A percentile compares a stretch with the other conserved stretches of the same genome.
phyloP scores from a whole-genome alignment of 148 eudicot genomes.

The Diospyros kaki region DNA sequence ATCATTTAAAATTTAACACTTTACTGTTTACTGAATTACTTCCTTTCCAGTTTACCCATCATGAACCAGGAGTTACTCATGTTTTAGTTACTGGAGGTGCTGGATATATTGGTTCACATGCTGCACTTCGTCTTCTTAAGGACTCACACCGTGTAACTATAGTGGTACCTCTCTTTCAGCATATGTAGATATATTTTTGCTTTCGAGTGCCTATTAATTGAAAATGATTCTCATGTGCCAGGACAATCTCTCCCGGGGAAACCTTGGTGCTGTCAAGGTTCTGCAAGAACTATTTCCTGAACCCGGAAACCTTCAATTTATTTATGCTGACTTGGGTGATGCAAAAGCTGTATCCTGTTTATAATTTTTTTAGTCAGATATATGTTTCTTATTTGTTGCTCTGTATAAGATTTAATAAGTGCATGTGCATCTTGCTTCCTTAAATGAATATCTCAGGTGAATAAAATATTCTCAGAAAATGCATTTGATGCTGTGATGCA shows the following conservation, averaged over 20 bases:
- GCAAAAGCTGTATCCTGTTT: conserved; percentile 62
- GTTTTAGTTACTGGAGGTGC: conserved; percentile 97
- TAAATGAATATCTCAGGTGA: conserved; percentile 43
- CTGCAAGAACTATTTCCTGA: conserved; percentile 73
- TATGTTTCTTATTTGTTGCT: not conserved
- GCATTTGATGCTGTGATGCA: conserved; percentile 97
- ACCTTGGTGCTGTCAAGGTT: conserved; percentile 76
- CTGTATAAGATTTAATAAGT: not conserved
- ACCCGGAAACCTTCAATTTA: conserved; percentile 81
- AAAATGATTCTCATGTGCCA: conserved; percentile 17
- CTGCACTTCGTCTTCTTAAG: conserved; percentile 74
- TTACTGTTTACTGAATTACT: conserved; percentile 6
- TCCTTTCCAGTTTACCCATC: conserved; percentile 60
- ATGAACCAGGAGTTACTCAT: conserved; percentile 75
- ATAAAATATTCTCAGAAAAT: conserved; percentile 75
- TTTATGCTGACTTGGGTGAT: conserved; percentile 86
- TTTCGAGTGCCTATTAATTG: not conserved
- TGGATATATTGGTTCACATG: conserved; percentile 97
- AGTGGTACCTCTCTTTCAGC: conserved; percentile 52
- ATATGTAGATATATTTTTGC: not conserved
- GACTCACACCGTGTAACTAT: conserved; percentile 86
- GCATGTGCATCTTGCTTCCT: conserved; percentile 28
- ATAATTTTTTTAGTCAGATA: not conserved
- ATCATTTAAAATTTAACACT: not conserved
- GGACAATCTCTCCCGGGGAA: conserved; percentile 96